Percentiles rank a stretch among this genome's conserved stretches.
phyloP scores from a whole-genome alignment of 2,329 filamentous ascomycete species.

The Mollisiaceae sp. region DNA sequence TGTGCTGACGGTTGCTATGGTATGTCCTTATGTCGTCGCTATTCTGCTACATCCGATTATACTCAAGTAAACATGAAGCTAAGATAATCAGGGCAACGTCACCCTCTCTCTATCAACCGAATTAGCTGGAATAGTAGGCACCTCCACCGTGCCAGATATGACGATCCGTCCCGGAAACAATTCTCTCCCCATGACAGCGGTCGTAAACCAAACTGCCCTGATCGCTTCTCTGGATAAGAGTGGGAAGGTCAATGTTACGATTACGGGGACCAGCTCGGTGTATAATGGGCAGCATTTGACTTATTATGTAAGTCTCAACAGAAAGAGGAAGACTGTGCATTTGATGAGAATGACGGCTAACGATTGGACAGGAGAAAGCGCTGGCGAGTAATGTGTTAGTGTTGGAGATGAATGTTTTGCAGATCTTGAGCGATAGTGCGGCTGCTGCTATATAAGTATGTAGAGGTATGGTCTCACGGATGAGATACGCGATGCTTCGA shows the following conservation, averaged over 20 bases:
- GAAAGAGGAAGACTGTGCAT: not conserved
- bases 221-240: constrained; percentile 43
- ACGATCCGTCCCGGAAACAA: constrained; percentile 60
- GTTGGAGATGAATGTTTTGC: constrained; percentile 50
- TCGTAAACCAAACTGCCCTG: constrained; percentile 48
- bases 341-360: constrained; percentile 21
- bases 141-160: constrained; percentile 54
- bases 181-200: constrained; percentile 53
- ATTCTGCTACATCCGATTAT: not conserved
- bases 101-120: constrained; percentile 54
- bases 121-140: constrained; percentile 52
- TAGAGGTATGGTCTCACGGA: not conserved
- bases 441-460: not conserved
- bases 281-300: constrained; percentile 54
- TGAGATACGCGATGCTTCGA: not conserved
- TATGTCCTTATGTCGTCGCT: constrained; percentile 16
- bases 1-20: constrained; percentile 58
- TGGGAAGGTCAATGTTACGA: constrained; percentile 56
- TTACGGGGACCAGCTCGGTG: constrained; percentile 54
- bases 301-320: constrained; percentile 51
- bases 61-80: constrained; percentile 3
- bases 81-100: constrained; percentile 53
- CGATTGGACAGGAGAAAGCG: constrained; percentile 46
- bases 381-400: constrained; percentile 52
- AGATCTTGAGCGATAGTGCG: constrained; percentile 42